A percentile compares a stretch with the other conserved stretches of the same genome.
Evolutionary conservation across 176 grass and related monocot genomes (phyloP).

Genomic region (Aegilops tauschii): DNA sequence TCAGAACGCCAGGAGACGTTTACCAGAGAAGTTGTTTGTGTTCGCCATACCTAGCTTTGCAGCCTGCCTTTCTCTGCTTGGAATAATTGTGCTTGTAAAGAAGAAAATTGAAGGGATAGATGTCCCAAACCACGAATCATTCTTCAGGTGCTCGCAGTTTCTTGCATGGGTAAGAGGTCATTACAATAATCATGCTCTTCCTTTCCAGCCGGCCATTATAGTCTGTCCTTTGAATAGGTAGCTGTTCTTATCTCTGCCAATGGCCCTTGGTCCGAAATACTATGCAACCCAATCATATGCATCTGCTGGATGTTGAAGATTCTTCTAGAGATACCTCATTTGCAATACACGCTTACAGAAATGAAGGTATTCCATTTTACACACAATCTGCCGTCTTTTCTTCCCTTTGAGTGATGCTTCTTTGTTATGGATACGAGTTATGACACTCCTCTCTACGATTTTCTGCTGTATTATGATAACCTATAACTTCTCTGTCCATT

Average conservation of each 20-base stretch:
- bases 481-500: neutral
- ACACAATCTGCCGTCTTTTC: neutral
- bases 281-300: slow-evolving; percentile 68
- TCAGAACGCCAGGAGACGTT: slow-evolving; percentile 43
- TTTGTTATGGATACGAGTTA: neutral
- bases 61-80: slow-evolving; percentile 51
- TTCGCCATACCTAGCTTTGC: slow-evolving; percentile 54
- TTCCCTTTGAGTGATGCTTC: neutral
- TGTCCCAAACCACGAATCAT: slow-evolving; percentile 41
- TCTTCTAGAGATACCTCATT: slow-evolving; percentile 77
- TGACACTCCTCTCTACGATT: neutral
- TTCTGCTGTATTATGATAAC: neutral
- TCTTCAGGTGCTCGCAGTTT: slow-evolving; percentile 62
- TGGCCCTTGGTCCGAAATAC: slow-evolving; percentile 54
- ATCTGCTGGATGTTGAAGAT: slow-evolving; percentile 83
- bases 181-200: neutral
- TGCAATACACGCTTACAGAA: slow-evolving; percentile 56
- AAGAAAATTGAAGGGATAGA: slow-evolving; percentile 33
- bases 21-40: slow-evolving; percentile 48
- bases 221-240: slow-evolving; percentile 41
- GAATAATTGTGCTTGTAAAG: slow-evolving; percentile 44
- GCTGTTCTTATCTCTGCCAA: slow-evolving; percentile 35
- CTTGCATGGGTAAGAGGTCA: slow-evolving; percentile 65
- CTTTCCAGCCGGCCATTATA: neutral
- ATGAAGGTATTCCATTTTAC: slow-evolving; percentile 53